phyloP scores from a whole-genome alignment of 176 grass and related monocot genomes.

The Avena atlantica region DNA sequence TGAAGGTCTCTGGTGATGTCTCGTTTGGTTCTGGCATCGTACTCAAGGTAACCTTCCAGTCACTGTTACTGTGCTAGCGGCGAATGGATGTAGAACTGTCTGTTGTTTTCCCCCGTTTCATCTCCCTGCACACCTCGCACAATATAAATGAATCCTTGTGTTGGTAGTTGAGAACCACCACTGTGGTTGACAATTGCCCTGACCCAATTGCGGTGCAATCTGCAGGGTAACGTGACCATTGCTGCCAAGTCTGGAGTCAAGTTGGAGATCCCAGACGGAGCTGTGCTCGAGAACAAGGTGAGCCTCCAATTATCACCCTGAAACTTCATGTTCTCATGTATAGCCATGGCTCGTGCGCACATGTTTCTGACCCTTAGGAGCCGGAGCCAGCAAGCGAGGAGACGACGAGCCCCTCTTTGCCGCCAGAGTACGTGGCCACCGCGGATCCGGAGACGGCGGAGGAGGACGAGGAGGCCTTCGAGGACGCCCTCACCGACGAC shows the following conservation, averaged over 20 bases:
- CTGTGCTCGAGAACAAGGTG: conserved; percentile 87
- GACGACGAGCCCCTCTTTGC: neutral
- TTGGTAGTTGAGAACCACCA: neutral
- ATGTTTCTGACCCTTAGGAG: neutral
- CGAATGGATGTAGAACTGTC: neutral
- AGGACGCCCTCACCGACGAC: conserved; percentile 91
- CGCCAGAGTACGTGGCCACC: neutral
- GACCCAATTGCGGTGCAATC: conserved; percentile 26
- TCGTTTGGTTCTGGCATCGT: conserved; percentile 76
- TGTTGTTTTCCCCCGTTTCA: neutral
- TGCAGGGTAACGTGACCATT: conserved; percentile 75
- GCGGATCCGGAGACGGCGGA: neutral
- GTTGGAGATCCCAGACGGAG: conserved; percentile 72
- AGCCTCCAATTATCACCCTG: neutral
- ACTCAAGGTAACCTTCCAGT: conserved; percentile 73
- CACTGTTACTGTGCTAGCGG: neutral
- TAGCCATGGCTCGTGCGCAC: neutral
- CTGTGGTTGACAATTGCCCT: neutral
- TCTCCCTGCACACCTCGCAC: neutral
- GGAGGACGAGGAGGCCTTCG: conserved; percentile 66
- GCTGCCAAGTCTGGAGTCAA: conserved; percentile 67
- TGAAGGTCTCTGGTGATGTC: conserved; percentile 97
- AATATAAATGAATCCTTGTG: neutral
- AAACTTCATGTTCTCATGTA: neutral
- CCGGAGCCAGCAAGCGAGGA: conserved; percentile 27